Conservation (phyloP, 345 rosid species). For the Aquilaria sinensis region DNA sequence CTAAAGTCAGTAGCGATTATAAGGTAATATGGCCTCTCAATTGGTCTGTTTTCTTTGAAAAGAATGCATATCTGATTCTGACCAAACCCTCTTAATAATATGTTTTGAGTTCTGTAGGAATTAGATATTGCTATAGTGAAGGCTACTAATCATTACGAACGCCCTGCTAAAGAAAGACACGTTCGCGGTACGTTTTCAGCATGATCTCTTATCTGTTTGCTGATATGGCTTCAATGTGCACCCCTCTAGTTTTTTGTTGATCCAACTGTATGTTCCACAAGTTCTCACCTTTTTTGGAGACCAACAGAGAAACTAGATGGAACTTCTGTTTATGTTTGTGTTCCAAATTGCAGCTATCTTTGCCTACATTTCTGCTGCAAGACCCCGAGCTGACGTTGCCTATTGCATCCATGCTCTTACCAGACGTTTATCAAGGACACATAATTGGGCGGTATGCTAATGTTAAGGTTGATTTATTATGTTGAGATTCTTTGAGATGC, state of each 20-base stretch:
- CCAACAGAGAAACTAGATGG: no score
- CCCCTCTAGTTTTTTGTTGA: no score
- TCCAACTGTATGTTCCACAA: no score
- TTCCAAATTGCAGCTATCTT: constrained; percentile 64
- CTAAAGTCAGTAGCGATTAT: constrained; percentile 93
- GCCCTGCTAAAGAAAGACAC: constrained; percentile 85
- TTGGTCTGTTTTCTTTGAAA: background rate
- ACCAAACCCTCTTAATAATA: background rate
- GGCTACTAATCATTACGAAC: constrained; percentile 92
- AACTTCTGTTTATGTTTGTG: no score
- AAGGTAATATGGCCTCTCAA: constrained; percentile 45
- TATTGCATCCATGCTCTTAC: constrained; percentile 95
- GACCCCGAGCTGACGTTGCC: constrained; percentile 99
- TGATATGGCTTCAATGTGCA: no score
- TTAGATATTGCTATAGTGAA: constrained; percentile 95
- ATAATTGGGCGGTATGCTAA: constrained; percentile 90
- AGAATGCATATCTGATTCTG: background rate
- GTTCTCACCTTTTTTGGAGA: no score
- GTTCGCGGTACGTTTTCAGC: constrained; percentile 50
- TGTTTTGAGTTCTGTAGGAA: constrained; percentile 41
- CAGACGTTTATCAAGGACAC: constrained; percentile 77
- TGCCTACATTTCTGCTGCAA: constrained; percentile 84
- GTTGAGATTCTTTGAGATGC: background rate
- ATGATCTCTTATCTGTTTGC: background rate
- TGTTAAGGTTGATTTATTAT: background rate